Percentiles rank a stretch among this genome's conserved stretches.
Conservation (phyloP, 345 rosid genomes). For the Cardiospermum halicacabum region DNA sequence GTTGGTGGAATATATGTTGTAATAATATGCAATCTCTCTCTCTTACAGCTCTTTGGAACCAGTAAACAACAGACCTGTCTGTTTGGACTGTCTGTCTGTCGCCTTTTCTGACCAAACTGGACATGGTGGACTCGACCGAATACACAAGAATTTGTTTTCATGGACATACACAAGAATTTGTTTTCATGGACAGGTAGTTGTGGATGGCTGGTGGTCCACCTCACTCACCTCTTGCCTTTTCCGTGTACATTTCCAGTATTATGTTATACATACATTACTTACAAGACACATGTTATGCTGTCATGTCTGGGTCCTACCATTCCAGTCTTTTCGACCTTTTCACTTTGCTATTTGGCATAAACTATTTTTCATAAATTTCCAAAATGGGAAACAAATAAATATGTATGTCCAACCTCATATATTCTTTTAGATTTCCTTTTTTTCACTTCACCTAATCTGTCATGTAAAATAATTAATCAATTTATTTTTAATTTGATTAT, state of each 20-base stretch:
- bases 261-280: background rate
- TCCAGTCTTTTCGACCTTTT: too few relatives aligned
- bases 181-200: background rate
- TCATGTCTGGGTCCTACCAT: background rate
- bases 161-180: background rate
- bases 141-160: background rate
- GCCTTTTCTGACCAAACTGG: background rate
- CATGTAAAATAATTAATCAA: too few relatives aligned
- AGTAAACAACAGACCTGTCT: background rate
- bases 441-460: slow-evolving; percentile 9
- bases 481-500: too few relatives aligned
- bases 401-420: background rate
- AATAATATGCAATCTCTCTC: background rate
- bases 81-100: too few relatives aligned
- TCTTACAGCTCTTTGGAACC: background rate
- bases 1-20: background rate
- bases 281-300: background rate
- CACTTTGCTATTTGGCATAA: too few relatives aligned
- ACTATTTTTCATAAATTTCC: too few relatives aligned
- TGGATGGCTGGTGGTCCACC: too few relatives aligned
- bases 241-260: background rate
- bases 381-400: too few relatives aligned
- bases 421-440: background rate
- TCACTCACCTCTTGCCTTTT: background rate
- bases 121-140: background rate